Conservation (phyloP, 2,329 filamentous ascomycete species). For the Talaromyces islandicus region DNA sequence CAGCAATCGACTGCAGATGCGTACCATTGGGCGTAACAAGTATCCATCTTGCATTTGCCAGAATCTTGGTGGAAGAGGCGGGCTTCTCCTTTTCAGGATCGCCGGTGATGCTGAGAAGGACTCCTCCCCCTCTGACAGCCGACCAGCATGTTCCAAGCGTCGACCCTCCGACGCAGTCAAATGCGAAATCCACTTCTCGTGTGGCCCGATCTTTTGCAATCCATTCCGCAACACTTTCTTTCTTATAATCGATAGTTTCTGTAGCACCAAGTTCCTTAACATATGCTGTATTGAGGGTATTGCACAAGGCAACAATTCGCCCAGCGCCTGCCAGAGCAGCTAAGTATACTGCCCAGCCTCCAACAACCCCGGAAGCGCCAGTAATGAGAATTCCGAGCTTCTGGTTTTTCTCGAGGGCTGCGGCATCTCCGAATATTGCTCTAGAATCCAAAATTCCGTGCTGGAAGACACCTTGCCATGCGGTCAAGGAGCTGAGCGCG, state of each 20-base stretch:
- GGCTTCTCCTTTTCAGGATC: slow-evolving; percentile 4
- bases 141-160: slow-evolving; percentile 3
- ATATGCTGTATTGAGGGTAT: background rate
- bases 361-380: slow-evolving; percentile 2
- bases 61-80: background rate
- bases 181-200: slow-evolving; percentile 1
- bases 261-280: slow-evolving; percentile 3
- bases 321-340: slow-evolving; percentile 4
- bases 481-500: slow-evolving; percentile 6
- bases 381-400: slow-evolving; percentile 5
- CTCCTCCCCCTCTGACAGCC: slow-evolving; percentile 3
- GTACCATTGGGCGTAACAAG: slow-evolving; percentile 2
- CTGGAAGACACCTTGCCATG: slow-evolving; percentile 5
- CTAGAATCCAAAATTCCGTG: slow-evolving; percentile 4
- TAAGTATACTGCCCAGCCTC: slow-evolving; percentile 3
- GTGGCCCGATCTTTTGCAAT: background rate
- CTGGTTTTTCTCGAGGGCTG: background rate
- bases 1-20: background rate
- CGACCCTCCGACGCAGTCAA: slow-evolving; percentile 7
- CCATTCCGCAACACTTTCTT: background rate
- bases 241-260: slow-evolving; percentile 1
- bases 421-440: background rate
- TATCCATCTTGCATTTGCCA: slow-evolving; percentile 1
- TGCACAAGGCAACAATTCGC: slow-evolving; percentile 1
- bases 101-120: slow-evolving; percentile 4